A percentile compares a stretch with the other conserved stretches of the same genome.
These are phyloP conservation scores for Paramecium sonneborni DNA, from an alignment of 73 alveolate genomes.

Conservation along the genomic window DNA sequence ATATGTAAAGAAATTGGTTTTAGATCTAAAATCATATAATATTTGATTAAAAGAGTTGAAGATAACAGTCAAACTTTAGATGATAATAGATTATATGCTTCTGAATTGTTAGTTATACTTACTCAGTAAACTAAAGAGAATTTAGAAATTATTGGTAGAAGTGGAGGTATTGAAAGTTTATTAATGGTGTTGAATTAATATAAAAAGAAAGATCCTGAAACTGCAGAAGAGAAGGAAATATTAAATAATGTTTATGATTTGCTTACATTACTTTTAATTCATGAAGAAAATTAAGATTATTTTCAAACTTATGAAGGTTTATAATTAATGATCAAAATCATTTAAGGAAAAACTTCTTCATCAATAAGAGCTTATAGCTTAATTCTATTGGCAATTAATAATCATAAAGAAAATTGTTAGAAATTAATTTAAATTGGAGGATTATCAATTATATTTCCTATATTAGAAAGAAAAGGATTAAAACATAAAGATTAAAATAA, in stretches of 20 bases:
- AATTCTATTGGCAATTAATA: not conserved
- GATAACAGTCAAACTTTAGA: conserved; percentile 21
- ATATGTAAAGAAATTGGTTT: not conserved
- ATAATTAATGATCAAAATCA: not conserved
- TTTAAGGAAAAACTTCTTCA: not conserved
- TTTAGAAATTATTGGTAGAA: not conserved
- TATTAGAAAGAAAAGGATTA: not conserved
- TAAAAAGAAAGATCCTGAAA: conserved; percentile 40
- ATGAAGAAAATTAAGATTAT: not conserved
- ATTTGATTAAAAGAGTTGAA: not conserved
- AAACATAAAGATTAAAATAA: not conserved
- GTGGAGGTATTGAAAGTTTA: conserved; percentile 1
- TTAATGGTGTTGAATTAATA: not conserved
- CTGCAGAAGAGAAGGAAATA: conserved; percentile 13
- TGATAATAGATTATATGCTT: conserved; percentile 31
- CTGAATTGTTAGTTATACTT: not conserved
- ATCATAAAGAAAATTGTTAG: not conserved
- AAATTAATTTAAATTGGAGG: not conserved
- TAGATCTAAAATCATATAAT: not conserved
- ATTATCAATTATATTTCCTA: conserved; percentile 15
- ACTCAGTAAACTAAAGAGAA: not conserved
- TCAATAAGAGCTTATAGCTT: not conserved
- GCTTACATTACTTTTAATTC: not conserved
- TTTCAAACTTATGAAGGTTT: not conserved
- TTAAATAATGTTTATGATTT: not conserved